Evolutionary conservation across 148 eudicot genomes (phyloP).

Genomic region (Vaccinium macrocarpon): DNA sequence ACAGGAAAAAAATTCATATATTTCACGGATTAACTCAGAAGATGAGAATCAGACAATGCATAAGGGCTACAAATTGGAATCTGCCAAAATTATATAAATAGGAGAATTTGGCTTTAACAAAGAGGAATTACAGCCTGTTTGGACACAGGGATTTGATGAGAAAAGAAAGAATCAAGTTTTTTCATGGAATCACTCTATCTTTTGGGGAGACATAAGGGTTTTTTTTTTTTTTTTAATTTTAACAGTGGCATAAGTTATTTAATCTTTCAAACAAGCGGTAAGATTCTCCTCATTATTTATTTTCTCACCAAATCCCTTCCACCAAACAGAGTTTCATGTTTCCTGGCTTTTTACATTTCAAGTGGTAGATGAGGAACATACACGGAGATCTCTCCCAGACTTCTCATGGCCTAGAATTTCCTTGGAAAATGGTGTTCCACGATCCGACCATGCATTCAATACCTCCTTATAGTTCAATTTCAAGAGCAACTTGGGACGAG

Average conservation of each 20-base stretch:
- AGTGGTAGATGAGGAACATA: slow-evolving; percentile 32
- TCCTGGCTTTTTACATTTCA: neutral
- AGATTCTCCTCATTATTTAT: neutral
- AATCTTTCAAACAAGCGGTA: neutral
- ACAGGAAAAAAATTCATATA: neutral
- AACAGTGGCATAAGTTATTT: too few relatives aligned
- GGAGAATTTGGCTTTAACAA: neutral
- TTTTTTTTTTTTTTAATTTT: too few relatives aligned
- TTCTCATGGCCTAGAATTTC: slow-evolving; percentile 42
- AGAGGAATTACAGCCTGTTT: neutral
- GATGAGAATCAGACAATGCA: neutral
- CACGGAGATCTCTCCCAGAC: slow-evolving; percentile 51
- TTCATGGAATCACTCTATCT: neutral
- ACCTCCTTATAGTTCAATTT: slow-evolving; percentile 71
- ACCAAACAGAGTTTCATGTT: neutral
- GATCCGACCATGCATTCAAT: slow-evolving; percentile 72
- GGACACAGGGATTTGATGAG: neutral
- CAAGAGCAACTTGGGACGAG: slow-evolving; percentile 21
- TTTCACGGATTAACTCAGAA: neutral
- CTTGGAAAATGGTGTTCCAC: slow-evolving; percentile 67
- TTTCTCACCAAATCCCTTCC: neutral
- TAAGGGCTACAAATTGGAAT: neutral
- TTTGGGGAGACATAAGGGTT: neutral
- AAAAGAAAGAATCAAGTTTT: neutral
- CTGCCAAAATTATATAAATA: neutral